A percentile compares a stretch with the other conserved stretches of the same genome.
These are phyloP conservation scores for Besnoitia besnoiti DNA, from an alignment of 169 alveolate genomes.

Conservation along the genomic window DNA sequence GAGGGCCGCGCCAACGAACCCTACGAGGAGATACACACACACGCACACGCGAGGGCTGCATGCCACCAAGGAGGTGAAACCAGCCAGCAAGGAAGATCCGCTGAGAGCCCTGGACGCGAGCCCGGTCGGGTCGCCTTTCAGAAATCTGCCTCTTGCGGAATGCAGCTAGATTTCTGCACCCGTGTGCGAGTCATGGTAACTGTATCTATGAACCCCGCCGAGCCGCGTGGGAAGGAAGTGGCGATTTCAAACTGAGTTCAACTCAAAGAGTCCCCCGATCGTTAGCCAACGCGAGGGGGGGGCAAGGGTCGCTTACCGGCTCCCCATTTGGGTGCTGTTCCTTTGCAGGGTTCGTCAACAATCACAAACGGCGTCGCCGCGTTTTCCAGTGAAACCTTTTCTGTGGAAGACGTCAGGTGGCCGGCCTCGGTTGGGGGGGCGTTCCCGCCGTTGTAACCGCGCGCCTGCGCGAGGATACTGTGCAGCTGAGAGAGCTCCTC, in stretches of 20 bases:
- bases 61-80: not conserved
- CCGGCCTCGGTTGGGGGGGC: not conserved
- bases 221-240: too few relatives aligned
- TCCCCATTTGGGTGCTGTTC: slow-evolving; percentile 66
- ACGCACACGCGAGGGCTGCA: slow-evolving; percentile 15
- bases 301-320: slow-evolving; percentile 62
- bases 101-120: not conserved
- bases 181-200: too few relatives aligned
- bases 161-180: too few relatives aligned
- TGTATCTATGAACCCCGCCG: too few relatives aligned
- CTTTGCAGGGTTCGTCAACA: slow-evolving; percentile 69
- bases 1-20: slow-evolving; percentile 46
- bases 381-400: not conserved
- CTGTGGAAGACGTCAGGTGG: not conserved
- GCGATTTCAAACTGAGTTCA: too few relatives aligned
- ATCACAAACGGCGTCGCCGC: slow-evolving; percentile 44
- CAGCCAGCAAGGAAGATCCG: not conserved
- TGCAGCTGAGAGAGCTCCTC: slow-evolving; percentile 54
- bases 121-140: not conserved
- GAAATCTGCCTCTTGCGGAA: too few relatives aligned
- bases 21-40: not conserved
- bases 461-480: not conserved
- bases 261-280: too few relatives aligned
- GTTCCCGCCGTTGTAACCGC: not conserved
- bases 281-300: too few relatives aligned